Evolutionary conservation across 768 basidiomycete genomes (phyloP).

Genomic region (Termitomyces eurrhizus): DNA sequence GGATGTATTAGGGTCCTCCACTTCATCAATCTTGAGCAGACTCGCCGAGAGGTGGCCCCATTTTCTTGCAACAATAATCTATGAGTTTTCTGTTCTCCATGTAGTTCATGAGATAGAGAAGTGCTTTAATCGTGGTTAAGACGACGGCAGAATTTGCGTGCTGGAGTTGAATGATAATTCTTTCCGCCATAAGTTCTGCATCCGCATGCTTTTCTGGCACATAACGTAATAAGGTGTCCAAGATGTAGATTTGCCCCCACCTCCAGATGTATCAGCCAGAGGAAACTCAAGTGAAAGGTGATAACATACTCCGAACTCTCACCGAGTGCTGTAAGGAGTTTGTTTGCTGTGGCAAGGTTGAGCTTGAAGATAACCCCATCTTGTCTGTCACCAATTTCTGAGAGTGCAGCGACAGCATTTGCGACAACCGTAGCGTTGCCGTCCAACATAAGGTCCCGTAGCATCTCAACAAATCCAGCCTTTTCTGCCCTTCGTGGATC

Average conservation of each 20-base stretch:
- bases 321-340: conserved; percentile 83
- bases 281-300: neutral
- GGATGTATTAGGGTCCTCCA: conserved; percentile 1
- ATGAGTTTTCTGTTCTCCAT: conserved; percentile 88
- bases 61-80: conserved; percentile 92
- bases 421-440: conserved; percentile 95
- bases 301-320: conserved; percentile 94
- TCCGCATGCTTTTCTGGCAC: conserved; percentile 87
- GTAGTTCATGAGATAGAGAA: conserved; percentile 98
- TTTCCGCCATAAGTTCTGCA: conserved; percentile 93
- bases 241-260: conserved; percentile 98
- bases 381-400: conserved; percentile 95
- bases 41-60: conserved; percentile 93
- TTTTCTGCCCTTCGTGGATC: conserved; percentile 86
- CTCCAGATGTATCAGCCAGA: conserved; percentile 36
- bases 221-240: conserved; percentile 90
- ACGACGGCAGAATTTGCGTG: conserved; percentile 99
- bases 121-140: conserved; percentile 93
- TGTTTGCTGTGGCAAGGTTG: conserved; percentile 83
- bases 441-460: conserved; percentile 91
- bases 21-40: conserved; percentile 1
- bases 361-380: conserved; percentile 92
- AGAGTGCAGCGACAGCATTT: conserved; percentile 93
- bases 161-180: conserved; percentile 88
- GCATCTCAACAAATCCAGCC: conserved; percentile 85